Percentiles rank a stretch among this genome's conserved stretches.
Conservation (phyloP, 2,329 filamentous ascomycete species). For the Colletotrichum simmondsii region DNA sequence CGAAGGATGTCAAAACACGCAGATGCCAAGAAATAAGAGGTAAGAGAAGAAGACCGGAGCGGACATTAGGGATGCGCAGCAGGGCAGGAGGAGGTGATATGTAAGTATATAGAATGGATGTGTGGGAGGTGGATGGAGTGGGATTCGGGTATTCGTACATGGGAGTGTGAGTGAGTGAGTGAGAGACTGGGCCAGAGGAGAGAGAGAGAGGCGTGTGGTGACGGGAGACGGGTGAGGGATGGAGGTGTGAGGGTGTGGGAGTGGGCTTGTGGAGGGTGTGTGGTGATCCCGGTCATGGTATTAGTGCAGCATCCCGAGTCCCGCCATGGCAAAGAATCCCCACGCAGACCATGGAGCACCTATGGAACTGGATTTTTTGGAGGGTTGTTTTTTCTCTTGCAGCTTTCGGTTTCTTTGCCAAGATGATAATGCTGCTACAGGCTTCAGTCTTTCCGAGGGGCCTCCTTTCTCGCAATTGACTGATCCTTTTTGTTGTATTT, state of each 20-base stretch:
- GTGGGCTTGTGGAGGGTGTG: conserved; percentile 5
- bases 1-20: neutral
- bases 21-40: conserved; percentile 21
- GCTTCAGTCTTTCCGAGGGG: conserved; percentile 12
- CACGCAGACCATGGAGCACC: neutral
- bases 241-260: neutral
- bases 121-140: conserved; percentile 1
- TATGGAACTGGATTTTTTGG: neutral
- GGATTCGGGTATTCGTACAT: neutral
- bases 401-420: conserved; percentile 19
- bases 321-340: conserved; percentile 18
- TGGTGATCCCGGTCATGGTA: neutral
- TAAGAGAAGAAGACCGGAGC: neutral
- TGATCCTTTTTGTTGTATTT: neutral
- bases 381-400: neutral
- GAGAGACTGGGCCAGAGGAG: conserved; percentile 1
- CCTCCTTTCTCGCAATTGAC: neutral
- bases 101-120: conserved; percentile 15
- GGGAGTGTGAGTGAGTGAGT: conserved; percentile 1
- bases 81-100: conserved; percentile 25
- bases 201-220: neutral
- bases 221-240: neutral
- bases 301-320: conserved; percentile 19
- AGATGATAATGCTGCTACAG: conserved; percentile 6
- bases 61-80: conserved; percentile 17